These are phyloP conservation scores for Symbiodinium pilosum DNA, from an alignment of 73 alveolate genomes.

Conservation along the genomic window DNA sequence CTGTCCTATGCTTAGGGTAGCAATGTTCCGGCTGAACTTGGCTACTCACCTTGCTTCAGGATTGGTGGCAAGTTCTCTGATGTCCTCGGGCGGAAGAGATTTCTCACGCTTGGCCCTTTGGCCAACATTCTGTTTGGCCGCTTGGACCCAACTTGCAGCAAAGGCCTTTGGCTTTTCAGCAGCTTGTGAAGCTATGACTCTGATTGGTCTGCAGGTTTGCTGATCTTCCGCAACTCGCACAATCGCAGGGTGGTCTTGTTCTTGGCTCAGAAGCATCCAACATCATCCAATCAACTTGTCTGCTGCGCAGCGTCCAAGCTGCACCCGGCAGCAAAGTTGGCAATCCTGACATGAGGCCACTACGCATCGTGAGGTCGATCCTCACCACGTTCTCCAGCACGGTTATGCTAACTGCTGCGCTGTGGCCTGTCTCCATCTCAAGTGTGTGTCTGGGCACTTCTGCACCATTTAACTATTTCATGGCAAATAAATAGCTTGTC, in stretches of 20 bases:
- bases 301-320: no score
- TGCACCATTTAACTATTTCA: no score
- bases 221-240: conserved; percentile 54
- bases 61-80: conserved; percentile 63
- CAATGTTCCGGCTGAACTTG: no score
- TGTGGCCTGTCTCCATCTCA: neutral
- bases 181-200: neutral
- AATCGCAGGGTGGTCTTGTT: conserved; percentile 34
- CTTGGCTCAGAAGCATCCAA: neutral
- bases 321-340: neutral
- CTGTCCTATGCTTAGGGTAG: no score
- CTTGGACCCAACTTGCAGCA: neutral
- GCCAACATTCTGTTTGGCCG: conserved; percentile 50
- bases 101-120: conserved; percentile 43
- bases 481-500: no score
- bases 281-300: neutral
- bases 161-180: neutral
- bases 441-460: no score
- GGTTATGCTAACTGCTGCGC: conserved; percentile 56
- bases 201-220: neutral
- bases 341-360: conserved; percentile 39
- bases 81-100: conserved; percentile 51
- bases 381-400: conserved; percentile 86
- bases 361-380: conserved; percentile 46
- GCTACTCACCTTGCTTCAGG: conserved; percentile 7